Conservation (phyloP, 371 early-diverging fungal genomes). For the Saksenaea oblongispora region DNA sequence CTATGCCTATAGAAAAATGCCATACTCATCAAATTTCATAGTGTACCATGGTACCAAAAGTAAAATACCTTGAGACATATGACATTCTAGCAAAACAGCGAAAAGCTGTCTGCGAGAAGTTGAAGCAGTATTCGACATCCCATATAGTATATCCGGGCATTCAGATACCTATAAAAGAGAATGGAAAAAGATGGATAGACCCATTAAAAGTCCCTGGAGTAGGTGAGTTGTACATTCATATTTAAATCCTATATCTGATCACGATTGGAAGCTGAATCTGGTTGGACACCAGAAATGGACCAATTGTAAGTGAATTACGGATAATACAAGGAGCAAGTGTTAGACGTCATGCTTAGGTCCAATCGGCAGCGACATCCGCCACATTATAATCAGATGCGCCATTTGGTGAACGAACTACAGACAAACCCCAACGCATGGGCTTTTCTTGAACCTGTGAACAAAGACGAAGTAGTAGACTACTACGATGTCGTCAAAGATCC, state of each 20-base stretch:
- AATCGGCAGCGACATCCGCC: conserved; percentile 59
- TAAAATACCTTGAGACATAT: conserved; percentile 55
- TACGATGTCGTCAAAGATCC: conserved; percentile 96
- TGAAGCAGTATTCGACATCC: conserved; percentile 69
- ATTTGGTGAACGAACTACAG: conserved; percentile 76
- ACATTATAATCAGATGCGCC: conserved; percentile 69
- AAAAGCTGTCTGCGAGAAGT: conserved; percentile 82
- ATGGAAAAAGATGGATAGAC: conserved; percentile 47
- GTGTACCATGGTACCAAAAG: conserved; percentile 64
- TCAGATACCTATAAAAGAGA: conserved; percentile 60
- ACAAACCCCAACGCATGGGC: conserved; percentile 94
- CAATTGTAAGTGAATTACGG: conserved; percentile 31
- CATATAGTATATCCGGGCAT: conserved; percentile 84
- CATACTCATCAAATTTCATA: too few species aligned
- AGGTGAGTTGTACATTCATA: conserved; percentile 47
- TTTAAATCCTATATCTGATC: background rate
- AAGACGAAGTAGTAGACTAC: conserved; percentile 94
- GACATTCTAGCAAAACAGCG: conserved; percentile 69
- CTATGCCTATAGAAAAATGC: too few species aligned
- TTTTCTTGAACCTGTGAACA: conserved; percentile 95
- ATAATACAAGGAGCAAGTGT: background rate
- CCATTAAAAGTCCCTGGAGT: conserved; percentile 74
- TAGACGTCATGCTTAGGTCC: conserved; percentile 44
- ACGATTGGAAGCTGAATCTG: conserved; percentile 88
- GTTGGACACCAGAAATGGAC: conserved; percentile 92